Evolutionary conservation across 805 yeast species (phyloP), one percentile per base, ranked within the genome.

Genomic region (Candida khao-thaluensis): DNA sequence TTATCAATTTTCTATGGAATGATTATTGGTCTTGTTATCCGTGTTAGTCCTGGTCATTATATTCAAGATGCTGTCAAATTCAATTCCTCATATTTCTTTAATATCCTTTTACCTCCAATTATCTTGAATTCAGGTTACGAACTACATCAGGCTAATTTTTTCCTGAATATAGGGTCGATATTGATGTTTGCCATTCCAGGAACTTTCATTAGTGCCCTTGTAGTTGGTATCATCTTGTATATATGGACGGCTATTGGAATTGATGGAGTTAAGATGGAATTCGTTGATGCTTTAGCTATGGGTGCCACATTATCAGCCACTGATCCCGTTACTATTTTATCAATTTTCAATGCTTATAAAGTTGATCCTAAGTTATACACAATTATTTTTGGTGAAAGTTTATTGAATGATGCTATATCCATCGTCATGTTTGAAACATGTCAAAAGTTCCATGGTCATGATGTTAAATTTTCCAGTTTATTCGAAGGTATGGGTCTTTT

Each of bases 391-490:
- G 99, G 99, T 35, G 99, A 93, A 64, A 86, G 96, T 3, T 69
- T 93, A 43, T 69, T 93, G 47, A 93, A 93, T 59, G 99, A 93
- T 68, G 99, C 99, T 25, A 95, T 93, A 44, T 89, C 97, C 49
- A 93, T 93, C 59, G 99, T 93, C 52, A 91, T 93, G 95, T 93
- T 93, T 67, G 99, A 93, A 66, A 93, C 99, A 0, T 90, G 97
- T 56, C 97, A 89, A 61, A 87, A 89, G 64, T 88, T 93, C 62
- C 95, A 90, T 53, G 98, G 95, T 31, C 82, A 85, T 49, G 60
- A 61, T 2, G 85, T 91, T 1, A 76, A 79, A 35, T 71, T 87
- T 46, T 73, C 85, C 10, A 81, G 86, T n/a, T 61, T 90, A 33
- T 86, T 95, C 60, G 91, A 88, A 66, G 99, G 99, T 75, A 75